Evolutionary conservation across 2,329 filamentous ascomycete genomes (phyloP).

Genomic region (Lachnellula subtilissima): DNA sequence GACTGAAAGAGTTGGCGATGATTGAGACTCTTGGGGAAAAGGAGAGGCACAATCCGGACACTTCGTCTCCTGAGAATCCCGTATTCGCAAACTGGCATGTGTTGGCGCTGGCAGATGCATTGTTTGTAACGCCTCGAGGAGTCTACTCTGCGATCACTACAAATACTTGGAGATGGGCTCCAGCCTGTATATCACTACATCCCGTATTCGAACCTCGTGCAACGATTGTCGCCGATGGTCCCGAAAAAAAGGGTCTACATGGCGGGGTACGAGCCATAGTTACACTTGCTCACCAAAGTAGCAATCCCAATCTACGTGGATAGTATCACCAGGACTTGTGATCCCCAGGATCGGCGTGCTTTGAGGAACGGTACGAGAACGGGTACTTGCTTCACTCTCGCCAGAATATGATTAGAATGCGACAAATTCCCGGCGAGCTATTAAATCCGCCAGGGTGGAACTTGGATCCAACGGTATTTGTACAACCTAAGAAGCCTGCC

Average conservation of each 20-base stretch:
- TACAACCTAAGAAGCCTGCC: no score
- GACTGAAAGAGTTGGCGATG: neutral
- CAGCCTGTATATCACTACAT: neutral
- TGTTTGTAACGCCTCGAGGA: neutral
- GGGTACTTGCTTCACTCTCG: neutral
- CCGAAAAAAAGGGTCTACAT: no score
- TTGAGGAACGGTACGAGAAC: neutral
- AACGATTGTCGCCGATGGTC: no score
- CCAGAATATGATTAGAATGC: neutral
- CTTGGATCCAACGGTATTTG: no score
- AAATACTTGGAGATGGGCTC: neutral
- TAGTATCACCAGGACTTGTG: no score
- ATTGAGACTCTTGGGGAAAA: neutral
- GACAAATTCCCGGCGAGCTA: no score
- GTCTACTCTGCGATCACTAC: neutral
- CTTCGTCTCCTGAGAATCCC: neutral
- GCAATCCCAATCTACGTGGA: no score
- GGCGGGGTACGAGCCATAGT: no score
- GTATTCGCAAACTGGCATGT: neutral
- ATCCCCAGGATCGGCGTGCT: neutral
- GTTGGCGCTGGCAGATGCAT: neutral
- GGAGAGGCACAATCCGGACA: neutral
- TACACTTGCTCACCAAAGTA: no score
- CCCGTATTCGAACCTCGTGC: neutral
- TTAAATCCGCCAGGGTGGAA: no score